Base-by-base conservation (phyloP, 441 rosid species). In the Melianthus villosus region DNA sequence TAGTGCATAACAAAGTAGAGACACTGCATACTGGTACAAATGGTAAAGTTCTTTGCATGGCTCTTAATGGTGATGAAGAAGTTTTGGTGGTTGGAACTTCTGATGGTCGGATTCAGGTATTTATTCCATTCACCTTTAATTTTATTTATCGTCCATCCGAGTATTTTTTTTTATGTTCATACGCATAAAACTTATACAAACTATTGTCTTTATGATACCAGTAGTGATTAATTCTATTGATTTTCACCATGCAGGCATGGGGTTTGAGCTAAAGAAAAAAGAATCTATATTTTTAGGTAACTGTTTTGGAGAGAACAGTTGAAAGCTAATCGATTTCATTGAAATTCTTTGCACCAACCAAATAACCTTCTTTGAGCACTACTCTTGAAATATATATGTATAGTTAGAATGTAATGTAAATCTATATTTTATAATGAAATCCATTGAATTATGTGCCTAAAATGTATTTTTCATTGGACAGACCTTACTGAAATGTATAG, bases 101-200 rank as follows among this genome's bases (percentile, higher is more conserved):
- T 3, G 81, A 75, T 25, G 81, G 91, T 30, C 46, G 45, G 44
- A 71, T 75, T 29, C 83, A 79, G 84, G 89, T 75, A 45, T 50
- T n/a, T n/a, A n/a, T n/a, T n/a, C n/a, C n/a, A n/a, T n/a, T n/a
- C n/a, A 13, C 2, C 11, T 9, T 6, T 1, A 4, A 9, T 4
- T 33, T 23, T 22, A 22, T 29, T 34, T 22, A 8, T 7, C n/a
- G 7, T 29, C 12, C 17, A 17, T 16, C 25, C 17, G 40, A 35
- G 23, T 13, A 4, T 16, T 1, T 18, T 3, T 22, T 9, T 38
- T 9, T 11, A 3, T 11, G 34, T 0, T 2, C 7, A 20, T 10
- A 16, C 10, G 1, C 40, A 16, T 8, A 6, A 11, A 3, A 34
- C 2, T 4, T 4, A 34, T 34, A 2, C 7, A 6, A 11, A 29